Evolutionary conservation across 257 asterid species (phyloP).

Genomic region (Jacaranda mimosifolia): DNA sequence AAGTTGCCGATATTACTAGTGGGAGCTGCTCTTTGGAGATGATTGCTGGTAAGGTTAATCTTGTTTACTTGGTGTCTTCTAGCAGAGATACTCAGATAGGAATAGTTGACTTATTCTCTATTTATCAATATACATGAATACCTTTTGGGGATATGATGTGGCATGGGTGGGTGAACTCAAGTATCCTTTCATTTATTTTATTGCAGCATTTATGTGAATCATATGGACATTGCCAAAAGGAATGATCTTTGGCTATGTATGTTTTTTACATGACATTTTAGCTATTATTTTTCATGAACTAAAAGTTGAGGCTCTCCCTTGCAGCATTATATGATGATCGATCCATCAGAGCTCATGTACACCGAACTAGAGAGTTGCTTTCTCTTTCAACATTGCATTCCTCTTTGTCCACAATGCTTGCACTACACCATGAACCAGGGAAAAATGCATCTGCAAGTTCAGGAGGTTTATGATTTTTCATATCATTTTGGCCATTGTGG

Average conservation of each 20-base stretch:
- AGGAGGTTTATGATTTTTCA: constrained; percentile 59
- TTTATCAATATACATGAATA: not conserved
- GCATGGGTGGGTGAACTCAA: not conserved
- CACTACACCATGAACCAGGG: constrained; percentile 73
- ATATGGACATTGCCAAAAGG: constrained; percentile 16
- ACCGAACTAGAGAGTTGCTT: constrained; percentile 86
- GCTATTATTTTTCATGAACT: constrained; percentile 2
- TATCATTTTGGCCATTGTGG: constrained; percentile 14
- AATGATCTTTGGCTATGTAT: constrained; percentile 10
- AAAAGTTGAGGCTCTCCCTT: constrained; percentile 42
- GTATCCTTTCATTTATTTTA: constrained; percentile 13
- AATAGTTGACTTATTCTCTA: not conserved
- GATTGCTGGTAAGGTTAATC: constrained; percentile 73
- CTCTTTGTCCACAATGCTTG: constrained; percentile 85
- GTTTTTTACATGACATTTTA: constrained; percentile 6
- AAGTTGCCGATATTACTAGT: constrained; percentile 87
- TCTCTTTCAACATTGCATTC: constrained; percentile 85
- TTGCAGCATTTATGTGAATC: constrained; percentile 3
- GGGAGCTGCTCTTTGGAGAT: constrained; percentile 93
- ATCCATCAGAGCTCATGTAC: constrained; percentile 93
- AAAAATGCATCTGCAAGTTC: constrained; percentile 56
- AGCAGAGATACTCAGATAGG: constrained; percentile 2
- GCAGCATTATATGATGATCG: constrained; percentile 97
- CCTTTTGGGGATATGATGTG: not conserved
- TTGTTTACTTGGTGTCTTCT: constrained; percentile 34